phyloP scores from a whole-genome alignment of 1,284 basidiomycete genomes.

The Ganoderma meredithae region DNA sequence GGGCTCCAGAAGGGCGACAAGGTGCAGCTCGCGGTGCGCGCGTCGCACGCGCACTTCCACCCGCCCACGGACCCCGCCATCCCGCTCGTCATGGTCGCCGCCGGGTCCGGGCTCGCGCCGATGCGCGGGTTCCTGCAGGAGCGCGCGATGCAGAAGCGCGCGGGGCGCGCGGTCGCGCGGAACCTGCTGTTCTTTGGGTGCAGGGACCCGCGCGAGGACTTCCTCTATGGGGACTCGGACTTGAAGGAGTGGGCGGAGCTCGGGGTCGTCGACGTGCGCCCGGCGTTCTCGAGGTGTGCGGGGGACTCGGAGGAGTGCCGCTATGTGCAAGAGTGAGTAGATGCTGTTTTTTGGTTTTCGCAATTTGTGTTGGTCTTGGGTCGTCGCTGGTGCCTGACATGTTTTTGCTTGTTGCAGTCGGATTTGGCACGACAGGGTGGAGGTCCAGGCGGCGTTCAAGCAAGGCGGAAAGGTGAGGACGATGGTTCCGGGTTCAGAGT shows the following conservation, averaged over 20 bases:
- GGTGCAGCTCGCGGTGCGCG: constrained; percentile 53
- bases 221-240: constrained; percentile 51
- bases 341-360: no score
- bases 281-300: constrained; percentile 52
- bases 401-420: constrained; percentile 43
- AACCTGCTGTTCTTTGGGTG: constrained; percentile 60
- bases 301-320: constrained; percentile 49
- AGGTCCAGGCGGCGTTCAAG: constrained; percentile 44
- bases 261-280: constrained; percentile 56
- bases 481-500: not conserved
- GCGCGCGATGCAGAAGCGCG: constrained; percentile 53
- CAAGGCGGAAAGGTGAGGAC: constrained; percentile 54
- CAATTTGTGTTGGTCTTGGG: no score
- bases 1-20: constrained; percentile 49
- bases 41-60: constrained; percentile 51
- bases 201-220: constrained; percentile 50
- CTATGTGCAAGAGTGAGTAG: constrained; percentile 56
- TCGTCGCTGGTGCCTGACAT: constrained; percentile 10
- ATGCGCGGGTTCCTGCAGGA: constrained; percentile 64
- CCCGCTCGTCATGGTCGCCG: constrained; percentile 57
- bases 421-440: constrained; percentile 50
- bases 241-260: constrained; percentile 50
- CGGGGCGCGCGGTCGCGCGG: constrained; percentile 52
- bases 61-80: constrained; percentile 50
- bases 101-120: constrained; percentile 58